Base-by-base conservation (phyloP, 441 rosid species). In the Manihot esculenta region DNA sequence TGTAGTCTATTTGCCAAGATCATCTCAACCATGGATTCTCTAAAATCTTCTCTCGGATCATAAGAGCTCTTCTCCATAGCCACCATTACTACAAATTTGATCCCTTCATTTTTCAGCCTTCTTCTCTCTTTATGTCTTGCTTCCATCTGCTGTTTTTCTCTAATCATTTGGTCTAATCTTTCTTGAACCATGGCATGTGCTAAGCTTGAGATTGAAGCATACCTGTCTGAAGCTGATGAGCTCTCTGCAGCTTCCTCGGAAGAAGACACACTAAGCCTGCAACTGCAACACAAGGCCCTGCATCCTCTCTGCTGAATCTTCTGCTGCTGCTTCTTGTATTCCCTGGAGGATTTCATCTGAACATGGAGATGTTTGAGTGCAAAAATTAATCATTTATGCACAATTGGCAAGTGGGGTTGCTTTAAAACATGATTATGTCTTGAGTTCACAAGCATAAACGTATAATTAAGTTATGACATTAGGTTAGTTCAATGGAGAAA, bases 171-270 rank as follows among this genome's bases (percentile, higher is more conserved):
- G 74, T 90, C 95, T 18, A 94, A 84, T 79, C 88, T 87, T 74
- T 92, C 92, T 65, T 94, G 99, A 69, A 94, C 97, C 96, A 92
- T 85, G 70, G 89, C 91, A 68, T 92, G 99, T 45, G 95, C 84
- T 24, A 94, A 72, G 85, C 89, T 92, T n/a, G 99, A 92, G 72
- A 92, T 72, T 0, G 91, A 80, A 7, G 85, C 75, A 38, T 85
- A 76, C 35, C 78, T 81, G 50, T 85, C 84, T 1, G 92, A 78
- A 54, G 7, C 27, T 23, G 70, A 56, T 9, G 72, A 80, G 84
- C 81, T 83, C 57, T 88, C 89, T 26, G 58, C 12, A 0, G 79
- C 78, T 77, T 85, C 91, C 71, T 78, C 85, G 1, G 90, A 82
- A 3, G 94, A 89, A 24, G 96, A 88, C 49, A 84, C 84, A 59